Conservation (phyloP, 2,329 filamentous ascomycete species). For the Xylariaceae sp. region DNA sequence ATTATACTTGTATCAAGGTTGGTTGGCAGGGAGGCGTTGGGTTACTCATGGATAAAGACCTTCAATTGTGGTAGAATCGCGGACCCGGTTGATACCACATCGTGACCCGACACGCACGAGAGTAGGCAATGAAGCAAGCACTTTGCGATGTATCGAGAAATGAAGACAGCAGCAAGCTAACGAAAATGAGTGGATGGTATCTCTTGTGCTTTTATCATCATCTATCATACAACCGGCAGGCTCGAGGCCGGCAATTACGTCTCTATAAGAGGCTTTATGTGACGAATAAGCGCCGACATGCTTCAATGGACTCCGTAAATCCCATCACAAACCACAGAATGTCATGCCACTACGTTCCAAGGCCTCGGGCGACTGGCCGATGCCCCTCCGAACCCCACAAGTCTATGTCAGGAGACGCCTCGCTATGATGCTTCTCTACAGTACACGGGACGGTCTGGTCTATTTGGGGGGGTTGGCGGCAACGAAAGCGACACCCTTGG, state of each 20-base stretch:
- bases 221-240: constrained; percentile 28
- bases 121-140: too few relatives aligned
- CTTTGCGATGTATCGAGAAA: too few relatives aligned
- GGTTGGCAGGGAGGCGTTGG: too few relatives aligned
- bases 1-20: too few relatives aligned
- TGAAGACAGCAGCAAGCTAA: neutral
- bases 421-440: constrained; percentile 6
- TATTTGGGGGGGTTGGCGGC: constrained; percentile 58
- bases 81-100: too few relatives aligned
- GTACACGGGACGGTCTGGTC: constrained; percentile 30
- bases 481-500: constrained; percentile 72
- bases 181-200: constrained; percentile 16
- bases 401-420: constrained; percentile 14
- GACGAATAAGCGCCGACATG: constrained; percentile 15
- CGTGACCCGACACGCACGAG: too few relatives aligned
- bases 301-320: constrained; percentile 9
- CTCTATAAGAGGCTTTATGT: constrained; percentile 11
- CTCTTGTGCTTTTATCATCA: constrained; percentile 18
- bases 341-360: constrained; percentile 16
- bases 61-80: too few relatives aligned
- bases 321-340: constrained; percentile 16
- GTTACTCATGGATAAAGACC: too few relatives aligned
- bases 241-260: constrained; percentile 16
- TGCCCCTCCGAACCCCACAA: constrained; percentile 9
- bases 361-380: constrained; percentile 8